Evolutionary conservation across 2,329 filamentous ascomycete species (phyloP), one percentile per base, ranked within the genome.

Genomic region (Penicillium thymicola): DNA sequence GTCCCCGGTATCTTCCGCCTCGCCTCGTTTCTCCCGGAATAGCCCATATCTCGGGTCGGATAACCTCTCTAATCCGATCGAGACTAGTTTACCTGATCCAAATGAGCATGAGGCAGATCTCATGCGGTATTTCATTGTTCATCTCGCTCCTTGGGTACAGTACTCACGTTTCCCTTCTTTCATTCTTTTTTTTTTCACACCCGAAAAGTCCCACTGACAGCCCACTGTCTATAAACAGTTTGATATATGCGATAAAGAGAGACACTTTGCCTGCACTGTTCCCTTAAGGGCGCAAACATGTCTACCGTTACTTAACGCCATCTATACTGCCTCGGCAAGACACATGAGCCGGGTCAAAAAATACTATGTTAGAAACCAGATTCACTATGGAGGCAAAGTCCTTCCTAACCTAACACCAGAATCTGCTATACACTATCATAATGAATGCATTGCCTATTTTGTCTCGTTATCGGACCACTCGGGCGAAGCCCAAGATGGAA

Each of bases 221-320:
- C 10, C 30, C 30, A 32, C 30, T 32, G 10, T 11, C 28, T 30
- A 13, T 30, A 13, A 13, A 14, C 36, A 74, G 74, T 74, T 78
- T 57, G 76, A 79, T 57, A 65, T 75, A 4, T 78, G 76, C 56
- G 77, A 79, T 41, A 69, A 69, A 11, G 67, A 72, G 30, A 69
- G 70, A 6, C 74, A 78, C 62, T 79, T 79, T 58, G 70, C 69
- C 3, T 69, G 70, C 14, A 72, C 75, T 23, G 74, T 79, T 2
- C 77, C 77, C 3, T 71, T 73, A 36, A 64, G 75, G 49, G 76
- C 76, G 7, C 70, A 71, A 3, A 61, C 68, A 27, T 77, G 73
- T 38, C 72, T 75, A 0, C 70, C 78, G 18, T 61, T 81, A 18
- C 60, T 73, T 54, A 72, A 72, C 54, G 72, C 73, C 4, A 70